Evolutionary conservation across 1,139 yeast genomes (phyloP).

Genomic region (Taphrina communis): DNA sequence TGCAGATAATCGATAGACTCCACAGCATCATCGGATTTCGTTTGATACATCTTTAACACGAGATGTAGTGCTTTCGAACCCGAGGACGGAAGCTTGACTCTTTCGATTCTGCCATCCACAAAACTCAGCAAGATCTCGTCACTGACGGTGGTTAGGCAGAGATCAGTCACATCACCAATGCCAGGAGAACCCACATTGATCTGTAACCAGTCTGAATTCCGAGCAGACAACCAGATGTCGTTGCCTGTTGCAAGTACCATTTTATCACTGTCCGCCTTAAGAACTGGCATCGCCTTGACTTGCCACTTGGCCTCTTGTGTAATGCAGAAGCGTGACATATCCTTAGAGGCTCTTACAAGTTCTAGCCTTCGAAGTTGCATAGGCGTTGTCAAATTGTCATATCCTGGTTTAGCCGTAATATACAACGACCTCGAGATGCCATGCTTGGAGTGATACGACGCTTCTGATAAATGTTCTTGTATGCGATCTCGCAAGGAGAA

Average conservation of each 20-base stretch:
- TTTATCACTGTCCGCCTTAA: constrained; percentile 34
- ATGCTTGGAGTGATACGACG: not conserved
- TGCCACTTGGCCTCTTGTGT: constrained; percentile 21
- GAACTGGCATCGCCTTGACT: constrained; percentile 30
- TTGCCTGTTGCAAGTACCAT: constrained; percentile 27
- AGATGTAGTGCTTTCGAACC: not conserved
- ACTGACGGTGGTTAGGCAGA: constrained; percentile 1
- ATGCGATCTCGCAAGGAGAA: constrained; percentile 9
- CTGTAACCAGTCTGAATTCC: constrained; percentile 1
- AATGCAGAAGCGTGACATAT: not conserved
- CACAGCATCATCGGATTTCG: constrained; percentile 3
- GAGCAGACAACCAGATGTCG: constrained; percentile 15
- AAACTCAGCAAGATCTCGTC: constrained; percentile 22
- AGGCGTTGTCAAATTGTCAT: constrained; percentile 6
- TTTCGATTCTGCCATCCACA: constrained; percentile 32
- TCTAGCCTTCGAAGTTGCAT: constrained; percentile 9
- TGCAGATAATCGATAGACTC: constrained; percentile 19
- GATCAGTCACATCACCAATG: constrained; percentile 28
- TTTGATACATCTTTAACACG: not conserved
- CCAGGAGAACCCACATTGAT: constrained; percentile 9
- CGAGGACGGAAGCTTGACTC: not conserved
- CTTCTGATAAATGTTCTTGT: not conserved
- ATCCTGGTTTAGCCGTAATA: constrained; percentile 6
- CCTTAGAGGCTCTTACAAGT: not conserved
- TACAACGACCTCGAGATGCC: not conserved